These are phyloP conservation scores for Phytophthora boehmeriae DNA, from an alignment of 352 stramenopile genomes.

Conservation along the genomic window DNA sequence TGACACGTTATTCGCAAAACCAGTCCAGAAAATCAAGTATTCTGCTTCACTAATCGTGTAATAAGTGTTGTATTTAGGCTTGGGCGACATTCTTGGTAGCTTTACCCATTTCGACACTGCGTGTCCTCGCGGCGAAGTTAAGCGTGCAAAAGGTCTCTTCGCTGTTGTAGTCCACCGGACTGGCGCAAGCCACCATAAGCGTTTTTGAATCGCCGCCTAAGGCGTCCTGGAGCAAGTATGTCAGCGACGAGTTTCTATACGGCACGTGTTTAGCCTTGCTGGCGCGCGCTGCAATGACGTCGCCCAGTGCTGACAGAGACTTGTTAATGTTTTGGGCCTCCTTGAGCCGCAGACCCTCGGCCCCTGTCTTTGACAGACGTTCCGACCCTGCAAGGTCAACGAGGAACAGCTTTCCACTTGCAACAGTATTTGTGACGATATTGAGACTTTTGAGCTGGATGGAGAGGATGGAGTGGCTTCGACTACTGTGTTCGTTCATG, in stretches of 20 bases:
- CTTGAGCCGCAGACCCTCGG: conserved; percentile 86
- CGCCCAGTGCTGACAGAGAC: conserved; percentile 94
- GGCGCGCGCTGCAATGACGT: conserved; percentile 94
- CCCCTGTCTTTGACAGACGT: conserved; percentile 89
- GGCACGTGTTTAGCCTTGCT: conserved; percentile 93
- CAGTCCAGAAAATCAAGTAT: conserved; percentile 16
- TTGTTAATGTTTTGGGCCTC: conserved; percentile 96
- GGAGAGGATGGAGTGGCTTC: conserved; percentile 88
- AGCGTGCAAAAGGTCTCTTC: conserved; percentile 94
- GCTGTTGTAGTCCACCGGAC: conserved; percentile 91
- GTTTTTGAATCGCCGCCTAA: conserved; percentile 92
- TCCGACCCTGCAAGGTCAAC: conserved; percentile 92
- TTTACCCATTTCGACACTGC: conserved; percentile 91
- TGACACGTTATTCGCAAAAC: neutral
- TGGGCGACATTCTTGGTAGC: conserved; percentile 83
- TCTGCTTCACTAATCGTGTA: conserved; percentile 15
- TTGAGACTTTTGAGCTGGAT: conserved; percentile 87
- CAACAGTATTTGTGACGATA: conserved; percentile 72
- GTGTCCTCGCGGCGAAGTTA: conserved; percentile 88
- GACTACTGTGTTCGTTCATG: conserved; percentile 92
- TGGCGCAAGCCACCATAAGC: conserved; percentile 93
- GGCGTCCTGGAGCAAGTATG: conserved; percentile 93
- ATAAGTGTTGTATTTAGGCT: conserved; percentile 8
- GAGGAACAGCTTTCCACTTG: conserved; percentile 84
- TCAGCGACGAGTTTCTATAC: conserved; percentile 95